Base-by-base conservation (phyloP, 2,329 filamentous ascomycete species). In the Aspergillus thermomutatus region DNA sequence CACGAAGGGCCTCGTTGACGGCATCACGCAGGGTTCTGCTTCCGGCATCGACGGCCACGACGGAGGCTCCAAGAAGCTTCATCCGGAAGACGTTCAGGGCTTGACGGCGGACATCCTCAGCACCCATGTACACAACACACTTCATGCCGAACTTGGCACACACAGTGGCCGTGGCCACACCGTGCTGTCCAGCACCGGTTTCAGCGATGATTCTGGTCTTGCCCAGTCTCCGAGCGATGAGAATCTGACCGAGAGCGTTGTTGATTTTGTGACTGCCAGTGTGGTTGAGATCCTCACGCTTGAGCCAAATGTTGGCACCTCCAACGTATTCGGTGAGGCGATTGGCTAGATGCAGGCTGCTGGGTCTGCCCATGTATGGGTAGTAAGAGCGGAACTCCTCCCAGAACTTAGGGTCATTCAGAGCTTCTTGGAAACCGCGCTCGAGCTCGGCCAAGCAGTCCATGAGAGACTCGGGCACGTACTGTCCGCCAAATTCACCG, bases 181-280 rank as follows among this genome's bases (percentile, higher is more conserved):
- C 94, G 76, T 99, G 94, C 78, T 99, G 94, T 19, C 94, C 94
- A 53, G 94, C 94, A 64, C 94, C 94, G 17, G 94, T 99, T 79
- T 99, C 94, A 50, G 94, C 94, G 66, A 99, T 99, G 67, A 99
- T 97, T 73, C 92, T 89, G 5, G 88, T 97, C 84, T 99, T 99
- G 51, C 94, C 94, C 50, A 99, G 78, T 60, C 91, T 83, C 66
- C 84, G 84, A 1, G 94, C 94, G 41, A 99, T 80, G 14, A 99
- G 83, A 50, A 97, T 87, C 75, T 99, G 94, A 2, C 94, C 94
- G 8, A 99, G 81, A 0, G 94, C 94, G 69, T 99, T 99, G 82
- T 99, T 99, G 82, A 99, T 97, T 84, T 99, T 99, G 83, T 99
- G 94, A 61, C 90, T 95, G 64, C 94, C 94, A 8, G 94, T 97